Evolutionary conservation across 176 grass and related monocot genomes (phyloP).

Genomic region (Neostapfia colusana): DNA sequence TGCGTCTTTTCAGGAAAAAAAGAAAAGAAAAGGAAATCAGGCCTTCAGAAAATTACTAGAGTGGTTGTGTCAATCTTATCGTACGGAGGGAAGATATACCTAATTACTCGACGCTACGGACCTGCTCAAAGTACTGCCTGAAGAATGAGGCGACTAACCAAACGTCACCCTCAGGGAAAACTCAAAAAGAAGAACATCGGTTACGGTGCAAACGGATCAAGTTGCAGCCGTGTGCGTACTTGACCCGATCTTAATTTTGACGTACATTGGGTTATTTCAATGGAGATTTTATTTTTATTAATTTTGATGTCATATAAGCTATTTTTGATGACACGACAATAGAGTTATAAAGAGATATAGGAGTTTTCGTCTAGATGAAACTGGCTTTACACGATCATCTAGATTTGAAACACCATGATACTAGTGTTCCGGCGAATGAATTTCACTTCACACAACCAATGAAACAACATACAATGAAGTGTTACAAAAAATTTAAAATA

Average conservation of each 20-base stretch:
- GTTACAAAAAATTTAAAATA: no score
- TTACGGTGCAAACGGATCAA: background rate
- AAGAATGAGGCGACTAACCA: background rate
- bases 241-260: slow-evolving; percentile 10
- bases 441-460: no score
- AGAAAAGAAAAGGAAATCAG: background rate
- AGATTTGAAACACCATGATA: no score
- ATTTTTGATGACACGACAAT: no score
- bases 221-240: background rate
- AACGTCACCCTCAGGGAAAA: background rate
- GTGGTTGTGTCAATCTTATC: background rate
- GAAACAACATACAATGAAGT: no score
- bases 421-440: no score
- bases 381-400: no score
- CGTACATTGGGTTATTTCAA: background rate
- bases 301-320: no score
- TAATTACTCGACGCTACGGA: background rate
- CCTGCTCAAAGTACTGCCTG: background rate
- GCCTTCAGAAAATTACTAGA: background rate
- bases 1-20: background rate
- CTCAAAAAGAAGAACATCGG: background rate
- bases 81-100: background rate
- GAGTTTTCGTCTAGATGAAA: no score
- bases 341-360: no score
- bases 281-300: no score